These are phyloP conservation scores for Rhizophlyctis rosea DNA, from an alignment of 192 early-diverging fungal genomes.

Conservation along the genomic window DNA sequence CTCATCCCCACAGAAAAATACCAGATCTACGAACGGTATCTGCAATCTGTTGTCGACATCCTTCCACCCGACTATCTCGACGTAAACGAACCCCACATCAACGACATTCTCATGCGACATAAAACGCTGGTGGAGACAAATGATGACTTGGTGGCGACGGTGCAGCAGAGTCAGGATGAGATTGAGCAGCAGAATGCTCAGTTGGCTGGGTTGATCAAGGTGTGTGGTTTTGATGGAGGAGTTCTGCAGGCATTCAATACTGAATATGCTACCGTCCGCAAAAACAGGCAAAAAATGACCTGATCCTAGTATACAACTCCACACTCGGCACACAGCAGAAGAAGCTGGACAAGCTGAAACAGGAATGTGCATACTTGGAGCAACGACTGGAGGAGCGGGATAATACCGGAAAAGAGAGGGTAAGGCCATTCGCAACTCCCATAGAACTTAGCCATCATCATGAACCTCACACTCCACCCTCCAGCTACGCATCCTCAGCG, in stretches of 20 bases:
- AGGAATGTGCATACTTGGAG: constrained; percentile 50
- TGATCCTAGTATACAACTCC: constrained; percentile 58
- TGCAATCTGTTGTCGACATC: constrained; percentile 55
- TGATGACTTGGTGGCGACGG: constrained; percentile 44
- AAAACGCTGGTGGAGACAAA: constrained; percentile 61
- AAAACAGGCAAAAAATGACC: constrained; percentile 51
- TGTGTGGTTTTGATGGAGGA: constrained; percentile 4
- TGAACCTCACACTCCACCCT: not conserved
- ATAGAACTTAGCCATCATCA: constrained; percentile 3
- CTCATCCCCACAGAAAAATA: constrained; percentile 43
- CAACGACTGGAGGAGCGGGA: constrained; percentile 49
- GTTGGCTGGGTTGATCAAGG: constrained; percentile 49
- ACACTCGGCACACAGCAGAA: constrained; percentile 56
- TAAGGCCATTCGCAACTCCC: constrained; percentile 13
- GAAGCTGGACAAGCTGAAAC: constrained; percentile 49
- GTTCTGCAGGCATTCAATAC: not conserved
- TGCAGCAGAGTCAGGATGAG: constrained; percentile 44
- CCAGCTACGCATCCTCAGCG: constrained; percentile 51
- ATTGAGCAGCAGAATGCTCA: constrained; percentile 44
- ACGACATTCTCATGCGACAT: constrained; percentile 59
- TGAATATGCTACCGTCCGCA: constrained; percentile 2
- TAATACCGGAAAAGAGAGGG: constrained; percentile 53
- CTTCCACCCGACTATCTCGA: constrained; percentile 60
- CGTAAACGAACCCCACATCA: constrained; percentile 62
- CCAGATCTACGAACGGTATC: constrained; percentile 53